Evolutionary conservation across 805 yeast genomes (phyloP), one percentile per base, ranked within the genome.

Genomic region (Grigorovia yakushimaensis): DNA sequence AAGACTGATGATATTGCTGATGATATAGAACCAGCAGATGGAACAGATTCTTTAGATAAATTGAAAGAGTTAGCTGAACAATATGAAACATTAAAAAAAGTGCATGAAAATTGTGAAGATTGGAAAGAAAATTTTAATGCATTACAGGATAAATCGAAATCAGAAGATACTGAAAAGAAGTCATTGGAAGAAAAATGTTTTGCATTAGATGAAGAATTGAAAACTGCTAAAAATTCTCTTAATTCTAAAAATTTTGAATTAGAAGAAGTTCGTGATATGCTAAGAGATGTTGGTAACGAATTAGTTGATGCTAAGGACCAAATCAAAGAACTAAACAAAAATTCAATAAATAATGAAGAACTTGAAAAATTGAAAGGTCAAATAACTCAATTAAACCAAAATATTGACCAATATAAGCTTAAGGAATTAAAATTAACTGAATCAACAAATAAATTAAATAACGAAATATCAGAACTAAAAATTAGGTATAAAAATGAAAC

Each of bases 241-340:
- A 65, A 61, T 33, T 42, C 58, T 8, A 79, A 79, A 50, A 49
- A 58, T 11, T 84, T 78, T 47, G 95, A 88, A 57, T 67, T 88
- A 17, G 88, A 79, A 42, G 73, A 71, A 45, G 70, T 84, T 45
- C 77, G 81, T 56, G 96, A 88, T 49, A 85, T 83, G 86, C 62
- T 89, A 46, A 74, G 74, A 52, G 79, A 77, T 48, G 73, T 88
- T 23, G 96, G 96, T 1, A 77, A 84, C 56, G 94, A 87, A 44
- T 69, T 88, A 7, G 94, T 88, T 1, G 74, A 76, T 5, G 78
- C 88, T 0, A 78, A 76, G 52, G 87, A 83, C 42, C 67, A 77
- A 46, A 45, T 81, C 19, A 81, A 82, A 54, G 61, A 53, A 21
- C 15, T 33, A 17, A 33, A 33, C 6, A 21, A 49, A 17, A 10